These are phyloP conservation scores for Rhododendron ovatum DNA, from an alignment of 148 eudicot species.

Conservation along the genomic window DNA sequence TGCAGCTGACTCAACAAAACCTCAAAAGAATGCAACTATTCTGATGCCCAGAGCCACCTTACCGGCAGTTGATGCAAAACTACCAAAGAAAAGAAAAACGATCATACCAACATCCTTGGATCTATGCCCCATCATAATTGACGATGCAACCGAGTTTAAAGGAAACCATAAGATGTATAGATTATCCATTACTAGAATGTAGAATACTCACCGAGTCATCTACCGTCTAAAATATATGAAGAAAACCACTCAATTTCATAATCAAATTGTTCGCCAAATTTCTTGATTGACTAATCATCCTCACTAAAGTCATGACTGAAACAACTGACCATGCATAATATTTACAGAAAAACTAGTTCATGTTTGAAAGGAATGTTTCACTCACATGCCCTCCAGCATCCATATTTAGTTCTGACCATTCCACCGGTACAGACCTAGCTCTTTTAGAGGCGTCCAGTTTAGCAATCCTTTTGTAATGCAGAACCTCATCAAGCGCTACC, in stretches of 20 bases:
- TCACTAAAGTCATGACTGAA: not conserved
- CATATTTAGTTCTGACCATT: conserved; percentile 24
- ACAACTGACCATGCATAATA: not conserved
- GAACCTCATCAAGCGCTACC: conserved; percentile 63
- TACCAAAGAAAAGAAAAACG: not conserved
- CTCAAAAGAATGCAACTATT: not conserved
- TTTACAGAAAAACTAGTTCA: not conserved
- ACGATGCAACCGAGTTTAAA: not conserved
- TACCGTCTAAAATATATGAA: not conserved
- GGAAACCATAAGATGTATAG: not conserved
- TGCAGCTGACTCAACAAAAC: not conserved
- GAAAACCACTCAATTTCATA: not conserved
- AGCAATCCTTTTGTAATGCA: conserved; percentile 39
- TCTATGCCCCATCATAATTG: not conserved
- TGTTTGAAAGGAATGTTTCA: not conserved
- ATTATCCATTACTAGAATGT: not conserved
- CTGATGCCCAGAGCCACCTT: not conserved
- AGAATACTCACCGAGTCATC: not conserved
- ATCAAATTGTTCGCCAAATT: not conserved
- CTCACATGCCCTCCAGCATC: conserved; percentile 26
- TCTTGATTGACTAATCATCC: not conserved
- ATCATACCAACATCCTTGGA: not conserved
- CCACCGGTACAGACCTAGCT: conserved; percentile 35
- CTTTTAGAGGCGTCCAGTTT: conserved; percentile 41
- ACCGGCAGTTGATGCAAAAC: not conserved